Evolutionary conservation across 129 eudicot genomes (phyloP).

Genomic region (Artemisia tridentata): DNA sequence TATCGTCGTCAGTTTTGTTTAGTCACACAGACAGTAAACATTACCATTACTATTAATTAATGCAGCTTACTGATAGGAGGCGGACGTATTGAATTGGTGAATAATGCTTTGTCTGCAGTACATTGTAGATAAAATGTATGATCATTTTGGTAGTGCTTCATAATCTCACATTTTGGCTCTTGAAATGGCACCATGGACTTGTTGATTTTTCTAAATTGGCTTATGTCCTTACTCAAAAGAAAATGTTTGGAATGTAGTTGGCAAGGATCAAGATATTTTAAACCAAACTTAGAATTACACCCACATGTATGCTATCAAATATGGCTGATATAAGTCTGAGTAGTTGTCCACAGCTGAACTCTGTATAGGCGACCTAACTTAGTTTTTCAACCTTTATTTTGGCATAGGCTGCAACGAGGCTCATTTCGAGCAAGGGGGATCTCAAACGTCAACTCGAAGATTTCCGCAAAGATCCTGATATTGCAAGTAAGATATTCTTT

Average conservation of each 20-base stretch:
- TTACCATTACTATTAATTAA: background rate
- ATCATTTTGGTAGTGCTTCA: conserved; percentile 15
- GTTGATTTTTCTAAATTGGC: conserved; percentile 15
- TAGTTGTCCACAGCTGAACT: conserved; percentile 5
- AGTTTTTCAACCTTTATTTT: conserved; percentile 11
- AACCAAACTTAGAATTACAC: background rate
- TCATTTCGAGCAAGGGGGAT: conserved; percentile 64
- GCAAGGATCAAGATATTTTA: conserved; percentile 1
- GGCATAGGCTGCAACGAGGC: conserved; percentile 87
- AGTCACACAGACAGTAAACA: background rate
- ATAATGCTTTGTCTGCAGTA: background rate
- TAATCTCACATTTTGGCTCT: conserved; percentile 11
- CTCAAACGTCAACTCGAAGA: conserved; percentile 70
- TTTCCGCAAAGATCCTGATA: conserved; percentile 69
- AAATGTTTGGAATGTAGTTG: background rate
- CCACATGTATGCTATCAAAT: conserved; percentile 15
- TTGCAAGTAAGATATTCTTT: conserved; percentile 59
- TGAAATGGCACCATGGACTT: conserved; percentile 4
- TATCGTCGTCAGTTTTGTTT: background rate
- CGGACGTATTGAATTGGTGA: background rate
- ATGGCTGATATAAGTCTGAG: conserved; percentile 10
- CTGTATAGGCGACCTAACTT: conserved; percentile 11
- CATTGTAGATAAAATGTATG: conserved; percentile 3
- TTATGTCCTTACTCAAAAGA: background rate
- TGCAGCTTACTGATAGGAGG: background rate